Evolutionary conservation across 331 rosid genomes (phyloP).

Genomic region (Pyrus hybrid): DNA sequence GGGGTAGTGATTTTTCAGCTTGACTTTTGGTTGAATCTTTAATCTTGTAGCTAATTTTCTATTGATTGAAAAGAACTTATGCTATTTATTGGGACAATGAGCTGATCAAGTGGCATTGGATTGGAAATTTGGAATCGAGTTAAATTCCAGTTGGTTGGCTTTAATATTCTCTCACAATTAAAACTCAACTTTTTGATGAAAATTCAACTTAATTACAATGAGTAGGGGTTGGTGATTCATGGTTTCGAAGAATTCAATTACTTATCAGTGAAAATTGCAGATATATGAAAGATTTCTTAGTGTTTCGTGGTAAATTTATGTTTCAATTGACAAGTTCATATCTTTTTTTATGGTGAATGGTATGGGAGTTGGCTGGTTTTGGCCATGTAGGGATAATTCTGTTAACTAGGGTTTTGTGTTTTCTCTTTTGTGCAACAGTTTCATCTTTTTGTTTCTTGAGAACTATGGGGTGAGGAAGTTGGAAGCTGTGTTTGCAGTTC

Average conservation of each 20-base stretch:
- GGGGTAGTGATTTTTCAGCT: background rate
- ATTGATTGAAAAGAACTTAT: background rate
- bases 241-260: background rate
- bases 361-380: background rate
- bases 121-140: background rate
- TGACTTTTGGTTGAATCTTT: background rate
- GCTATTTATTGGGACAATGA: background rate
- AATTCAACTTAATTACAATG: background rate
- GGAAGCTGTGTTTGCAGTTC: slow-evolving; percentile 83
- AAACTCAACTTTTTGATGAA: background rate
- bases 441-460: slow-evolving; percentile 73
- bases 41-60: background rate
- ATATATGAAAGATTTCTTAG: background rate
- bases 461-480: slow-evolving; percentile 92
- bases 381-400: background rate
- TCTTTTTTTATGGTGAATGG: background rate
- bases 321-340: background rate
- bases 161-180: background rate
- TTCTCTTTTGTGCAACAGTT: slow-evolving; percentile 34
- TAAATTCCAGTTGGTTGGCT: background rate
- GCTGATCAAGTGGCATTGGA: background rate
- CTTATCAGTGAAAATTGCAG: background rate
- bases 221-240: background rate
- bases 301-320: background rate
- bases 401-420: slow-evolving; percentile 27